Percentiles rank a stretch among this genome's conserved stretches.
Conservation (phyloP, 495 filamentous ascomycete genomes). For the Bryoglossum gracile region DNA sequence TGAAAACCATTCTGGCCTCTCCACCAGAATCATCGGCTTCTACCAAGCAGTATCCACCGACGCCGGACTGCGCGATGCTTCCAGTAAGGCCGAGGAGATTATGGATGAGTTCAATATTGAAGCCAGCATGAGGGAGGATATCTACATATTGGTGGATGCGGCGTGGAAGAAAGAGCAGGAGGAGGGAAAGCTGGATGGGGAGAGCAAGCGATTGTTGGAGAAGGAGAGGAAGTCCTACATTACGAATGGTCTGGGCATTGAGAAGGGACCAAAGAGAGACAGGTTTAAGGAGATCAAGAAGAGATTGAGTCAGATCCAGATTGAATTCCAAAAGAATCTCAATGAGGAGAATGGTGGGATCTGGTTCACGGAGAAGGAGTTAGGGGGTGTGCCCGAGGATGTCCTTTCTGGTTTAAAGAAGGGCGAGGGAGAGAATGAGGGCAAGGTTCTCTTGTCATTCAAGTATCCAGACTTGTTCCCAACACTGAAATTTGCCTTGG, state of each 20-base stretch:
- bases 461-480: constrained; percentile 60
- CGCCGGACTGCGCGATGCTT: constrained; percentile 57
- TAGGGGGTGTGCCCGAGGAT: constrained; percentile 52
- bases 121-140: constrained; percentile 53
- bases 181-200: constrained; percentile 29
- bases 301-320: constrained; percentile 45
- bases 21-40: constrained; percentile 58
- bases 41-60: constrained; percentile 75
- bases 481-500: constrained; percentile 49
- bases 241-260: constrained; percentile 47
- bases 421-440: constrained; percentile 61
- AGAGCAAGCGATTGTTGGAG: constrained; percentile 47
- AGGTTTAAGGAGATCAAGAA: constrained; percentile 61
- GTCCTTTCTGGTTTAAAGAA: constrained; percentile 54
- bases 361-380: constrained; percentile 52
- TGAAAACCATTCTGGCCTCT: constrained; percentile 56
- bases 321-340: constrained; percentile 52
- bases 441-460: constrained; percentile 50
- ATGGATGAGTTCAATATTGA: constrained; percentile 55
- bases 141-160: constrained; percentile 50
- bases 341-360: constrained; percentile 54
- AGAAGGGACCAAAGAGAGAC: constrained; percentile 45
- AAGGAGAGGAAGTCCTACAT: constrained; percentile 53
- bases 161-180: constrained; percentile 36
- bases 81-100: constrained; percentile 51